These are phyloP conservation scores for Mariannaea sp. DNA, from an alignment of 2,329 filamentous ascomycete species.

Conservation along the genomic window DNA sequence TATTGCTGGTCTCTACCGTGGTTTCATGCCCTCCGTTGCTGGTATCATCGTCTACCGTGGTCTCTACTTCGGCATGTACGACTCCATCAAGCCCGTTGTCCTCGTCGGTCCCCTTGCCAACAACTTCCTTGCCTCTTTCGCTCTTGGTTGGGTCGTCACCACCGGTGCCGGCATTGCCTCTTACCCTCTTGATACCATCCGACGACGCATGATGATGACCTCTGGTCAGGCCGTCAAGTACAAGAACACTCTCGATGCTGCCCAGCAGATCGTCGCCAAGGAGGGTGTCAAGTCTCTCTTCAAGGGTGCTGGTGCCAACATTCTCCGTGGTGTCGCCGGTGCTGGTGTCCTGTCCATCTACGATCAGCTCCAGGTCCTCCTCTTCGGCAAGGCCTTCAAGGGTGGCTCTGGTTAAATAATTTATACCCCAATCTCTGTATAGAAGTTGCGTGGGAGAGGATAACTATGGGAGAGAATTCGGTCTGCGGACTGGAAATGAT, in stretches of 20 bases:
- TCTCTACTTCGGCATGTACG: conserved; percentile 99
- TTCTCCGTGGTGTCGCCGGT: conserved; percentile 99
- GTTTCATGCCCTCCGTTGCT: conserved; percentile 98
- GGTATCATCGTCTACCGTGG: conserved; percentile 99
- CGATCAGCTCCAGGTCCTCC: conserved; percentile 97
- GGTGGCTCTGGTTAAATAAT: conserved; percentile 43
- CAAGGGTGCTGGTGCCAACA: conserved; percentile 99
- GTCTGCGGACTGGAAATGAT: conserved; percentile 46
- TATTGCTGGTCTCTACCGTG: conserved; percentile 99
- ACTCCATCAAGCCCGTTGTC: conserved; percentile 99
- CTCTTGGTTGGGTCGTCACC: conserved; percentile 98
- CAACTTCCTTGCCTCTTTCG: conserved; percentile 99
- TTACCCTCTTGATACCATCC: conserved; percentile 99
- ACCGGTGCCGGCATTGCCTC: conserved; percentile 99
- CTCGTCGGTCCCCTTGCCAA: conserved; percentile 89
- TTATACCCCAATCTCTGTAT: conserved; percentile 47
- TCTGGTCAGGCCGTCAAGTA: conserved; percentile 98
- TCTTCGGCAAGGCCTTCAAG: conserved; percentile 99
- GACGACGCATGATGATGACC: conserved; percentile 99
- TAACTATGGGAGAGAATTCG: conserved; percentile 38
- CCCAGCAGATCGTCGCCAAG: conserved; percentile 93
- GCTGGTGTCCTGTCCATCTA: conserved; percentile 99
- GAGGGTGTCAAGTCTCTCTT: conserved; percentile 99
- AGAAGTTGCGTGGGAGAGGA: conserved; percentile 45
- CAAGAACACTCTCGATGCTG: conserved; percentile 94